Evolutionary conservation across 2,329 filamentous ascomycete species (phyloP).

Genomic region (Cladosporium sp.): DNA sequence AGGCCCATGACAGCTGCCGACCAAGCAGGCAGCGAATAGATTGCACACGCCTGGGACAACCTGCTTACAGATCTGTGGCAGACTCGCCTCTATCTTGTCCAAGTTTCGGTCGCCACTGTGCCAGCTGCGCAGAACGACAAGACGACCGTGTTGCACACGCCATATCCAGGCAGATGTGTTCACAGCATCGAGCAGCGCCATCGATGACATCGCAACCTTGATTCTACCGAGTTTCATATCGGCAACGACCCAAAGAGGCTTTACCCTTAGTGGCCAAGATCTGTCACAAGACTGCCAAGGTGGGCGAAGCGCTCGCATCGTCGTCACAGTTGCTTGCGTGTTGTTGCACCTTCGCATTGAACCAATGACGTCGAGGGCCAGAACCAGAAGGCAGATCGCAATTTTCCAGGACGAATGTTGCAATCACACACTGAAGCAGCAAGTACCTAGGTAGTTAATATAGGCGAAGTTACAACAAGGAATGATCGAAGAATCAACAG

Average conservation of each 20-base stretch:
- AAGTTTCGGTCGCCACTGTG: not conserved
- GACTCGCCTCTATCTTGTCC: not conserved
- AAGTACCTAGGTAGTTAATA: not conserved
- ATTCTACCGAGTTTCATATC: not conserved
- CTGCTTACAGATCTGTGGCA: not conserved
- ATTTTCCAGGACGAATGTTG: not conserved
- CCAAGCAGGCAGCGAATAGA: not conserved
- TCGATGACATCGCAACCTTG: conserved; percentile 9
- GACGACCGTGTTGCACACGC: not conserved
- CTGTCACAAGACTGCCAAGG: conserved; percentile 10
- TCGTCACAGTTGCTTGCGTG: conserved; percentile 4
- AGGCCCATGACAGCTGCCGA: not conserved
- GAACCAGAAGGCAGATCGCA: not conserved
- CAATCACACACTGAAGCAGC: not conserved
- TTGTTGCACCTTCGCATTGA: not conserved
- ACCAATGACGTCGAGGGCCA: not conserved
- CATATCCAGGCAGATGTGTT: not conserved
- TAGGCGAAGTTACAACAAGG: not conserved
- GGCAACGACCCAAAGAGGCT: not conserved
- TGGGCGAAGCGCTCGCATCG: conserved; percentile 5
- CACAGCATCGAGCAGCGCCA: not conserved
- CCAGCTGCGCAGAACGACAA: not conserved
- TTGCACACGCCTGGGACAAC: not conserved
- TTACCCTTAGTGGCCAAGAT: not conserved
- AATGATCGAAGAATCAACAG: not conserved